Evolutionary conservation across 805 yeast species (phyloP), one percentile per base, ranked within the genome.

Genomic region (Debaryomyces prosopidis): DNA sequence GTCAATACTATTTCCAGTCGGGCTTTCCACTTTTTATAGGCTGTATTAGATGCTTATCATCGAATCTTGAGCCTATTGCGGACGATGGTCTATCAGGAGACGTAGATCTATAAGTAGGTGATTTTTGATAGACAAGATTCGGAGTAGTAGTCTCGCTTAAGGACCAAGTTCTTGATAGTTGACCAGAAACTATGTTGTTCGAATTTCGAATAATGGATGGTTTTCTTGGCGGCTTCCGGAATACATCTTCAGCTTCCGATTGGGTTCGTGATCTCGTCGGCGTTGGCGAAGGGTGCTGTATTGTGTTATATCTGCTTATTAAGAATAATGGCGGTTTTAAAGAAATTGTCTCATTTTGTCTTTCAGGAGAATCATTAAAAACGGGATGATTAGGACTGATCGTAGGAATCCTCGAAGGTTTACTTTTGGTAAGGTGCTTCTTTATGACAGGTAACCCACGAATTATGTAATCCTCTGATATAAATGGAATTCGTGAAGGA

Each of bases 61-160:
- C 71, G 39, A 55, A 65, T 17, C 71, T 47, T 2, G 70, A 63
- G 3, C 71, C 73, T 37, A 68, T 53, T 0, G 73, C 57, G 2
- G 71, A 62, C 2, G 54, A 41, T 0, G 75, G 73, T 37, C 71
- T 48, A 26, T 66, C 71, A 2, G 73, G 71, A 1, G 72, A 65
- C 5, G 66, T 52, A 10, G 62, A 58, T 26, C 53, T 48, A 52
- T 53, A 47, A 5, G 49, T 32, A 10, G 46, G 46, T 9, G 51
- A 35, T 11, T 31, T 15, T 12, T 14, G 39, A 38, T 42, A 57
- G 5, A 58, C 33, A 30, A 60, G 48, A 36, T 58, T 51, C 3
- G 63, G 63, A 30, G 58, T 56, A 6, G 33, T 35, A 32, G 47
- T 27, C 8, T 45, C 51, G 17, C 35, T 46, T 12, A 58, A 48